Conservation (phyloP, 108 stramenopile genomes). For the Pelagomonas calceolata region DNA sequence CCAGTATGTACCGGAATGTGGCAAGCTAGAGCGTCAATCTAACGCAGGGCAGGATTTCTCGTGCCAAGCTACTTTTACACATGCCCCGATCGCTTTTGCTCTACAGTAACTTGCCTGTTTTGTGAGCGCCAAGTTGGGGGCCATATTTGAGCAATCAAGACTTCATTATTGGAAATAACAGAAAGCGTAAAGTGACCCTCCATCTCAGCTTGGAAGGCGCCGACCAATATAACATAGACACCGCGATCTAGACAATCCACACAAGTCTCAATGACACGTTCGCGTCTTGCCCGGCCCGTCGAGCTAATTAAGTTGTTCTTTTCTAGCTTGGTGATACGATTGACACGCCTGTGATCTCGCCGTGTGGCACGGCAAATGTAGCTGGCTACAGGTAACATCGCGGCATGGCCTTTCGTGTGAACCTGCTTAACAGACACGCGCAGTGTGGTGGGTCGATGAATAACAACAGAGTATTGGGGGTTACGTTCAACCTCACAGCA, state of each 20-base stretch:
- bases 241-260: background rate
- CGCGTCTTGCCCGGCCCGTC: no score
- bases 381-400: background rate
- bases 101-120: no score
- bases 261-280: background rate
- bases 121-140: background rate
- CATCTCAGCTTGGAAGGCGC: background rate
- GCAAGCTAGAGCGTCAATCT: no score
- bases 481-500: background rate
- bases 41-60: no score
- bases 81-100: no score
- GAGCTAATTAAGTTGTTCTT: no score
- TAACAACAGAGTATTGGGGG: background rate
- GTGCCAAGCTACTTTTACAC: no score
- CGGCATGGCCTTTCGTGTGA: background rate
- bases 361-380: background rate
- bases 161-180: background rate
- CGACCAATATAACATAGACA: background rate
- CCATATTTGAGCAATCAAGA: background rate
- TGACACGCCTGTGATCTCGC: background rate
- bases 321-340: background rate
- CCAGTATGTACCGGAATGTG: no score
- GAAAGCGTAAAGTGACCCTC: background rate
- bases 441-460: background rate
- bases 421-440: background rate